Evolutionary conservation across 1,284 basidiomycete species (phyloP).

Genomic region (Puccinia coronata): DNA sequence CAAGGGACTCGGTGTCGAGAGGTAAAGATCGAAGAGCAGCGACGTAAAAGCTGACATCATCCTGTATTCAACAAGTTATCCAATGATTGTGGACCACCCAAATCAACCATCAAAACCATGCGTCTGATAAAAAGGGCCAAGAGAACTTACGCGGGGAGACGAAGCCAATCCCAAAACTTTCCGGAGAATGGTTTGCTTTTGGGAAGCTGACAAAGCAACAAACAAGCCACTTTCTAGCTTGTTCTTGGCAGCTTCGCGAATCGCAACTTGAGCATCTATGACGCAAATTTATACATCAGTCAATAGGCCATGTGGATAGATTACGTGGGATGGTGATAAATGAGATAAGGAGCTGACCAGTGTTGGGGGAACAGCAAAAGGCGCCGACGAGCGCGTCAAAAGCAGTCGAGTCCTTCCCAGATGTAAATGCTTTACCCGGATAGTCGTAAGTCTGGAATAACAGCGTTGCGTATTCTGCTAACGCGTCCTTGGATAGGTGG

Average conservation of each 20-base stretch:
- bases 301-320: neutral
- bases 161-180: conserved; percentile 34
- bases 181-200: conserved; percentile 31
- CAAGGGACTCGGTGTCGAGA: conserved; percentile 17
- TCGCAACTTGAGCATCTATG: conserved; percentile 10
- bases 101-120: neutral
- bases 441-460: conserved; percentile 44
- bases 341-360: conserved; percentile 3
- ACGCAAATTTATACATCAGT: neutral
- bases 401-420: conserved; percentile 32
- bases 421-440: conserved; percentile 11
- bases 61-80: conserved; percentile 3
- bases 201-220: conserved; percentile 28
- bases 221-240: conserved; percentile 31
- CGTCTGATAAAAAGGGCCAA: neutral
- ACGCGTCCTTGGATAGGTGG: neutral
- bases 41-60: conserved; percentile 34
- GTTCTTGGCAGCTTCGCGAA: conserved; percentile 29
- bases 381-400: conserved; percentile 35
- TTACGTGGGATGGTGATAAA: neutral
- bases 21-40: conserved; percentile 23
- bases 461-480: conserved; percentile 31
- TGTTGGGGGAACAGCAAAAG: conserved; percentile 23
- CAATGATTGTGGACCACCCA: neutral
- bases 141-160: conserved; percentile 15